Evolutionary conservation across 495 filamentous ascomycete genomes (phyloP), one percentile per base, ranked within the genome.

Genomic region (Viridothelium virens): DNA sequence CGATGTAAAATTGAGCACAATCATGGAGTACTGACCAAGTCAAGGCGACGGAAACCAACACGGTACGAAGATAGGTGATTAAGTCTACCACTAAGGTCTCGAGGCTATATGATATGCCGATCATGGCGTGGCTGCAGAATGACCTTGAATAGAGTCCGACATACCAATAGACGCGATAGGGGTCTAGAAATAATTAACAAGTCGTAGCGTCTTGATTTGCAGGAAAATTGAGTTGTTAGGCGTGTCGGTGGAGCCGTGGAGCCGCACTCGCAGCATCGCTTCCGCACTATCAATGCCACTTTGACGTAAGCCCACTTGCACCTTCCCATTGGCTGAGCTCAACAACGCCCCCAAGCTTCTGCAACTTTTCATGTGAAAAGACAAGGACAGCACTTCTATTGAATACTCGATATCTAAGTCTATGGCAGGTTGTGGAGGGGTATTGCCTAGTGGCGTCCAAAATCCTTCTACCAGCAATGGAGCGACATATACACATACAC

Each of bases 41-140:
- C 11, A 74, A 64, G 14, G 72, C 72, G 11, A 63, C 67, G 61
- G 68, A 63, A 46, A 70, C 64, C 61, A 68, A 74, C 41, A 65
- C 63, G 37, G 69, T 74, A 61, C 70, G 71, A 37, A 72, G 67
- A 59, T 59, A 59, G 53, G 53, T 59, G 5, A 59, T 59, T 18
- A 59, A 36, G 31, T 59, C 53, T 7, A 59, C 53, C 18, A 59
- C 53, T 11, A 59, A 34, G 3, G 53, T 59, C 31, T 59, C 53
- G 53, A 59, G 53, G 18, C 53, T 59, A 18, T 59, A 59, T 18
- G 53, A 59, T 7, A 59, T 7, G 25, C 53, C 53, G 53, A 59
- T 59, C 53, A 59, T 59, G 53, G 53, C 53, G 31, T 18, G 53
- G 11, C 36, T 36, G 31, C 14, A 59, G 6, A 36, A 36, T 33